Evolutionary conservation across 257 asterid genomes (phyloP).

Genomic region (Gardenia jasminoides): DNA sequence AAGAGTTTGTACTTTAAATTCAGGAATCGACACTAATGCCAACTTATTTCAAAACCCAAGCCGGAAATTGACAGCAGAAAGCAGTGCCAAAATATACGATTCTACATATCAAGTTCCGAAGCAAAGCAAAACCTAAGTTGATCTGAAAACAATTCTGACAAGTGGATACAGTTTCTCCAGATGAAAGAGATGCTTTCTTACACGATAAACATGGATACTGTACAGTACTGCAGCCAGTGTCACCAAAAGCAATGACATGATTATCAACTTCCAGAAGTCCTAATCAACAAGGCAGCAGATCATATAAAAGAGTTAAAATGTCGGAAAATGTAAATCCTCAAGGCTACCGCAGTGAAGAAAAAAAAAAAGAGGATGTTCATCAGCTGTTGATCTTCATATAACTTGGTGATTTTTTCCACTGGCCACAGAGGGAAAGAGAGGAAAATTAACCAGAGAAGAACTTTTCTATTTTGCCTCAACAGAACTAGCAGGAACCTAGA

Average conservation of each 20-base stretch:
- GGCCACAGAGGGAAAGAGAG: neutral
- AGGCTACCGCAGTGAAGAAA: neutral
- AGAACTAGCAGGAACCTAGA: too few species aligned
- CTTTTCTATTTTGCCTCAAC: too few species aligned
- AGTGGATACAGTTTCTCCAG: constrained; percentile 42
- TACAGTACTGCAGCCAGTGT: constrained; percentile 59
- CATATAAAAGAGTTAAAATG: neutral
- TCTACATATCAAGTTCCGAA: neutral
- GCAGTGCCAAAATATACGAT: neutral
- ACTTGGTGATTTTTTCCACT: neutral
- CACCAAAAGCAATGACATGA: constrained; percentile 56
- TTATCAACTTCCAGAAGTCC: constrained; percentile 82
- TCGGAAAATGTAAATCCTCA: neutral
- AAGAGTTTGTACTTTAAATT: neutral
- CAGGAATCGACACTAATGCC: neutral
- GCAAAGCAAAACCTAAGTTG: neutral
- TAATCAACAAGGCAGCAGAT: constrained; percentile 18
- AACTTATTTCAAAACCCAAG: neutral
- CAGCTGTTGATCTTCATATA: neutral
- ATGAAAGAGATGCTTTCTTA: constrained; percentile 65
- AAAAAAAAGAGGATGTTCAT: neutral
- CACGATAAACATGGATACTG: constrained; percentile 54
- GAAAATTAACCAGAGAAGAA: neutral
- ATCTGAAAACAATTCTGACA: constrained; percentile 1
- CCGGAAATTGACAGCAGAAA: neutral